Percentiles rank a stretch among this genome's conserved stretches.
Evolutionary conservation across 495 filamentous ascomycete genomes (phyloP).

Genomic region (Penicillium mononematosum): DNA sequence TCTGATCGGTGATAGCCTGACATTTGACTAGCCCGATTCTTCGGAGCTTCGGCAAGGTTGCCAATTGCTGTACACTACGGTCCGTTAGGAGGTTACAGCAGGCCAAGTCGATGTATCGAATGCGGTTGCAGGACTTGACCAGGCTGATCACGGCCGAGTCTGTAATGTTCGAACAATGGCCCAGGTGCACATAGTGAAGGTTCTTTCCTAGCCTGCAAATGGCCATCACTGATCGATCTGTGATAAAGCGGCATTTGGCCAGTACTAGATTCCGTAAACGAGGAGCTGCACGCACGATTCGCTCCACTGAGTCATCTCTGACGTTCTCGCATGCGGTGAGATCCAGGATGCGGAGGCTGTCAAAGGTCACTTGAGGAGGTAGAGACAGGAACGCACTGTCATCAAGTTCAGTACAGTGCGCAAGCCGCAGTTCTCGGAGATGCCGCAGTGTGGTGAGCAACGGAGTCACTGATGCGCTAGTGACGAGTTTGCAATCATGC

Average conservation of each 20-base stretch:
- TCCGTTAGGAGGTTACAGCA: slow-evolving; percentile 93
- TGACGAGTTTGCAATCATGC: slow-evolving; percentile 77
- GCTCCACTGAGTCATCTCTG: slow-evolving; percentile 81
- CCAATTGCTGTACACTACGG: slow-evolving; percentile 77
- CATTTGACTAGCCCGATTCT: slow-evolving; percentile 96
- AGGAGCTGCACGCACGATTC: slow-evolving; percentile 81
- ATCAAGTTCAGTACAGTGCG: slow-evolving; percentile 77
- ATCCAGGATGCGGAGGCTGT: slow-evolving; percentile 89
- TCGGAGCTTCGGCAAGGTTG: slow-evolving; percentile 85
- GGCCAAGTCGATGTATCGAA: slow-evolving; percentile 95
- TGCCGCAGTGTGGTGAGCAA: slow-evolving; percentile 73
- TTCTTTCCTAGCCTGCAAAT: slow-evolving; percentile 93
- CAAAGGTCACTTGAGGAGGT: slow-evolving; percentile 61
- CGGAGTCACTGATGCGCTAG: slow-evolving; percentile 74
- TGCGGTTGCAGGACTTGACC: slow-evolving; percentile 83
- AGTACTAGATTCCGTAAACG: slow-evolving; percentile 89
- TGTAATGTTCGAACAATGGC: slow-evolving; percentile 88
- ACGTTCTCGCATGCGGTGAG: slow-evolving; percentile 82
- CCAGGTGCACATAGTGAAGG: slow-evolving; percentile 91
- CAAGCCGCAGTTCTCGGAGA: slow-evolving; percentile 84
- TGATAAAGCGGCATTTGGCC: slow-evolving; percentile 89
- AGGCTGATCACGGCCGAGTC: slow-evolving; percentile 81
- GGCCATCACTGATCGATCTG: slow-evolving; percentile 80
- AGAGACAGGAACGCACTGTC: slow-evolving; percentile 83
- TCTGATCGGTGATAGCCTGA: slow-evolving; percentile 78